These are phyloP conservation scores for Eucalyptus melliodora DNA, from an alignment of 345 rosid genomes.

Conservation along the genomic window DNA sequence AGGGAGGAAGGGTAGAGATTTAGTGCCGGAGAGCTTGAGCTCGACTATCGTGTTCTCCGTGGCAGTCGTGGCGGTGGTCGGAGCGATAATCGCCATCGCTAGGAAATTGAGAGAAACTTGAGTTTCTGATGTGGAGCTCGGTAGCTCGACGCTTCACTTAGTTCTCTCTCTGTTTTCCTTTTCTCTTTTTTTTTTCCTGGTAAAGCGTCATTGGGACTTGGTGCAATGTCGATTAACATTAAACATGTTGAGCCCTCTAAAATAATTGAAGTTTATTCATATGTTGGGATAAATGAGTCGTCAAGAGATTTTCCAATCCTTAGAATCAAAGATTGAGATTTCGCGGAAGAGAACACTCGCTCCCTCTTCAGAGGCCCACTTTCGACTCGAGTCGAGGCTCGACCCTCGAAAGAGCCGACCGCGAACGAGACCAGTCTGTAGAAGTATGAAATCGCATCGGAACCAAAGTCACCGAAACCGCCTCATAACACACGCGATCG, in stretches of 20 bases:
- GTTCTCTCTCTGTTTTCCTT: neutral
- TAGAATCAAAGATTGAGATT: neutral
- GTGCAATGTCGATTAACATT: neutral
- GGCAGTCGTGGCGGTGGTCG: neutral
- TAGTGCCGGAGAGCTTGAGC: neutral
- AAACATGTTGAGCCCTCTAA: neutral
- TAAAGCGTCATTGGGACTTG: neutral
- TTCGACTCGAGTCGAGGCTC: neutral
- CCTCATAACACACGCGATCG: neutral
- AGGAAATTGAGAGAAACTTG: neutral
- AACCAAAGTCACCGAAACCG: neutral
- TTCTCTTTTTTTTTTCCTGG: fast-evolving
- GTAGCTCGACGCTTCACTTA: neutral
- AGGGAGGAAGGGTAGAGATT: neutral
- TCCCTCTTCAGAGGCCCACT: neutral
- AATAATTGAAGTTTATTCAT: neutral
- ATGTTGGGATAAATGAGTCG: neutral
- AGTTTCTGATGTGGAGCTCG: neutral
- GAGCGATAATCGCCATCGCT: neutral
- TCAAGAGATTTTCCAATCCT: neutral
- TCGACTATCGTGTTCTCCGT: neutral
- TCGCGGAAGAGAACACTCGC: neutral
- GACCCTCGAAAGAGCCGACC: neutral
- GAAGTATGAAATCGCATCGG: neutral
- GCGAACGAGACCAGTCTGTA: neutral